Base-by-base conservation (phyloP, 495 filamentous ascomycete genomes). In the Clavariopsis aquatica region DNA sequence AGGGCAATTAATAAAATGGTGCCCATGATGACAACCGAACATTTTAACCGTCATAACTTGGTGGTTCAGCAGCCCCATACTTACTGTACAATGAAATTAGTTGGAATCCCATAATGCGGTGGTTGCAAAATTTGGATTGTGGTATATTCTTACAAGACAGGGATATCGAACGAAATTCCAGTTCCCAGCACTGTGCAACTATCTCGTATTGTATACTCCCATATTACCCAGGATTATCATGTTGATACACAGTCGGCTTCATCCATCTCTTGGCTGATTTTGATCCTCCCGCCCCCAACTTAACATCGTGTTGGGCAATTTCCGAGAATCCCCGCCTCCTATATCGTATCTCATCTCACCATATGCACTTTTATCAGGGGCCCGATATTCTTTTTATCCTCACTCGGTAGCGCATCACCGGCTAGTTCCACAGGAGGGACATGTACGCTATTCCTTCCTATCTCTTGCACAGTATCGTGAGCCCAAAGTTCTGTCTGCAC, bases 391-490 rank as follows among this genome's bases (percentile, higher is more conserved):
- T 62, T 62, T 31, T 49, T 62, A 22, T 53, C 58, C 13, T 62
- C 28, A n/a, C 22, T 31, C 1, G 17, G 17, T 5, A 36, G 5
- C 2, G 34, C 17, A 53, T 65, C 62, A 2, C 45, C 62, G 26
- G 54, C 8, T n/a, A 65, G 27, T 24, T 65, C 62, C 23, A 23
- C 62, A 1, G 62, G 62, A n/a, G 62, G 62, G 2, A 57, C 12
- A 31, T 57, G 47, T 15, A 43, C 10, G 19, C 62, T 65, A 28
- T 65, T 65, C 46, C 62, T 26, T 10, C 62, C 62, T 20, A 65
- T 65, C 24, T 65, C 62, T 23, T 41, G 15, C 22, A 45, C 62
- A 1, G 54, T 28, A 6, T 64, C 46, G n/a, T 64, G 60, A 1
- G 51, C 60, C 23, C 31, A 63, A 1, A 64, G 34, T 36, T 59